phyloP scores from a whole-genome alignment of 371 early-diverging fungal genomes.

The Zopfochytrium polystomum region DNA sequence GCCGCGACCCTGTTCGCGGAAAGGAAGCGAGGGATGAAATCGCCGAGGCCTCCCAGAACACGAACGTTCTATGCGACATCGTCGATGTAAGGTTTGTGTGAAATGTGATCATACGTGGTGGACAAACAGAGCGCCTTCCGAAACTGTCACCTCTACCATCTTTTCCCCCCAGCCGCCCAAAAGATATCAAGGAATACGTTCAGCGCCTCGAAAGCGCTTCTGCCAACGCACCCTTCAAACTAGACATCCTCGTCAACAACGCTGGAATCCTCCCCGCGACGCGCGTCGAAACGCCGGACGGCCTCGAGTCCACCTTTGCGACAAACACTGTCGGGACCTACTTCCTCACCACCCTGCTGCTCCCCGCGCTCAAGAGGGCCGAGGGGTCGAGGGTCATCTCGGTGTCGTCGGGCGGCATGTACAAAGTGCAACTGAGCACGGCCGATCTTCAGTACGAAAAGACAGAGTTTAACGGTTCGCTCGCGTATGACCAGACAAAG shows the following conservation, averaged over 20 bases:
- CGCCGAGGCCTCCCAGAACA: neutral
- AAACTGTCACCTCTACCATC: too few relatives aligned
- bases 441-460: neutral
- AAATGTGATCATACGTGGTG: too few relatives aligned
- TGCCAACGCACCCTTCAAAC: too few relatives aligned
- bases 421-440: constrained; percentile 19
- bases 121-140: too few relatives aligned
- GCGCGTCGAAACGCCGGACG: constrained; percentile 15
- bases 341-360: constrained; percentile 17
- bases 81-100: constrained; percentile 15
- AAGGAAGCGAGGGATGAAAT: constrained; percentile 6
- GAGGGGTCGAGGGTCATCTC: constrained; percentile 8
- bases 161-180: too few relatives aligned
- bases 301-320: constrained; percentile 22
- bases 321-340: constrained; percentile 25
- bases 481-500: constrained; percentile 30
- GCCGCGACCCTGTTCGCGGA: too few relatives aligned
- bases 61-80: constrained; percentile 2
- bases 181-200: too few relatives aligned
- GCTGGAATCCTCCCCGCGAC: constrained; percentile 22
- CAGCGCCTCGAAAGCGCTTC: too few relatives aligned
- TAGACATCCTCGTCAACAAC: constrained; percentile 28
- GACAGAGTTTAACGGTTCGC: constrained; percentile 14
- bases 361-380: constrained; percentile 8
- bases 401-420: constrained; percentile 27